Base-by-base conservation (phyloP, 2,329 filamentous ascomycete genomes). In the Colletotrichum sp. region DNA sequence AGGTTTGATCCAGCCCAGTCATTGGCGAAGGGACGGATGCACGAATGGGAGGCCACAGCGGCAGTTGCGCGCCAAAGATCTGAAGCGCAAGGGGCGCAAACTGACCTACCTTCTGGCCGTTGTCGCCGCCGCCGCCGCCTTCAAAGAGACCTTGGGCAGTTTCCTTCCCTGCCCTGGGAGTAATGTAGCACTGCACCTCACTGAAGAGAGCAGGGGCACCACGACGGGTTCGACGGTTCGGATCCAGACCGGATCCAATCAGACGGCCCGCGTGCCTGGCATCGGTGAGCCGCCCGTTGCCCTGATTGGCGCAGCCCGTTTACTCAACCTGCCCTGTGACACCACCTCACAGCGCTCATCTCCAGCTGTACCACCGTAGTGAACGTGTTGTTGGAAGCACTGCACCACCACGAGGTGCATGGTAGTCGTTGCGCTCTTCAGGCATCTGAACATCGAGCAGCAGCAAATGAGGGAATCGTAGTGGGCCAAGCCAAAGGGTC, bases 51-150 rank as follows among this genome's bases (percentile, higher is more conserved):
- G 63, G 72, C 67, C 75, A 75, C 66, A 75, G 71, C 72, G 67
- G 66, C 62, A 76, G 66, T 57, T 70, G 62, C 75, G 75, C 71
- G 75, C 59, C 39, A 76, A 75, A 75, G 67, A 75, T 76, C 36
- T 76, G 75, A 76, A 75, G 72, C 75, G 67, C 71, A 73, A 73
- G 74, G 70, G 70, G 59, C 59, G 64, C 70, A 76, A 73, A 74
- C 44, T 24, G 70, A 74, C 71, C 64, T 69, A 26, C 26, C 24
- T 32, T 62, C 32, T 55, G 16, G 67, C 55, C 30, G n/a, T 32
- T 18, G 39, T n/a, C 39, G 39, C 39, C 18, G 39, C 39, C 18
- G 39, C 39, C 39, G 39, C 39, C 39, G 39, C 18, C 44, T 36
- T 24, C 30, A 28, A 32, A 62, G n/a, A 64, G 34, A 24, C 48